phyloP scores from a whole-genome alignment of 2,329 filamentous ascomycete genomes.

The Verticillium nonalfalfae region DNA sequence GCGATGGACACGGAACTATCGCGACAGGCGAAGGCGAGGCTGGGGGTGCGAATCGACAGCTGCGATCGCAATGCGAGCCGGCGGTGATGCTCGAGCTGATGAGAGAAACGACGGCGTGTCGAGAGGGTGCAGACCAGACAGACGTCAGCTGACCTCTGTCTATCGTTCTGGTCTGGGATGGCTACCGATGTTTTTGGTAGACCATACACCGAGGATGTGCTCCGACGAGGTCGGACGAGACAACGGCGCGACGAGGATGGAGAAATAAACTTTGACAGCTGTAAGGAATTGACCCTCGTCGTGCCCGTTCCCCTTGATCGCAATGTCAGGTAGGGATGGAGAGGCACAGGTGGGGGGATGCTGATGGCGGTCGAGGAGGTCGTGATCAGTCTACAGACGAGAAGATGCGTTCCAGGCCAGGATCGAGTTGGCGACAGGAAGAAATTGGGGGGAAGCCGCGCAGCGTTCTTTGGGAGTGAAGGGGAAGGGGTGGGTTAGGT shows the following conservation, averaged over 20 bases:
- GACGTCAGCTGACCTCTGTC: neutral
- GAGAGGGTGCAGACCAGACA: neutral
- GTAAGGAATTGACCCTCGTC: neutral
- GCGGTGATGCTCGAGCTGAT: neutral
- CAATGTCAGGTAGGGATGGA: neutral
- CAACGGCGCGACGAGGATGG: neutral
- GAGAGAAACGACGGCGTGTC: neutral
- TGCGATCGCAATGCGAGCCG: neutral
- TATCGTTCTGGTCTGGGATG: neutral
- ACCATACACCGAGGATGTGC: neutral
- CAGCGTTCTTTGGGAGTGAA: constrained; percentile 1
- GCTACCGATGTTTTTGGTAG: neutral
- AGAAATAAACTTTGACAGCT: neutral
- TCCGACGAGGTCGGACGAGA: neutral
- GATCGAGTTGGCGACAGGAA: neutral
- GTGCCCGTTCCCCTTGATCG: neutral
- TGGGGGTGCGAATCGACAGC: neutral
- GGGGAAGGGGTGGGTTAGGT: constrained; percentile 2
- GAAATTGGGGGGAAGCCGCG: constrained; percentile 1
- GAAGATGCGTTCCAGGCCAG: neutral
- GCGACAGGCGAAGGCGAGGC: neutral
- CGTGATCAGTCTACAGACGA: neutral
- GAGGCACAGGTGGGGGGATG: neutral
- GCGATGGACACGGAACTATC: neutral
- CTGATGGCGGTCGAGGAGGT: neutral